A percentile compares a stretch with the other conserved stretches of the same genome.
phyloP scores from a whole-genome alignment of 371 early-diverging fungal genomes.

The Funneliformis caledonium region DNA sequence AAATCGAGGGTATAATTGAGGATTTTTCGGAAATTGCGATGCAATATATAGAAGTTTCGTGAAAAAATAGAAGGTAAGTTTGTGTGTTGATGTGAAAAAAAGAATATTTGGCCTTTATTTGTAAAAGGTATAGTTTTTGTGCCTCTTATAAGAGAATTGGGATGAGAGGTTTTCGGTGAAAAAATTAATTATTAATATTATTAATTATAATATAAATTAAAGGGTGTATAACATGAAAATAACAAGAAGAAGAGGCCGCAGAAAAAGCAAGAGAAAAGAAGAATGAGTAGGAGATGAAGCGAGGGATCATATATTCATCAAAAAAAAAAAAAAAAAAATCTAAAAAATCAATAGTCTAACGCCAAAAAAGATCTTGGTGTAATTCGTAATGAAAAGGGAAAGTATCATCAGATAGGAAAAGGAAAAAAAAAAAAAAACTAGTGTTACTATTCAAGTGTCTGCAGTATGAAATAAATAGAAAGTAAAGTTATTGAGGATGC shows the following conservation, averaged over 20 bases:
- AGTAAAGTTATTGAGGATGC: too few relatives aligned
- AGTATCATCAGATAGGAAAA: not conserved
- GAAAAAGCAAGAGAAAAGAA: constrained; percentile 3
- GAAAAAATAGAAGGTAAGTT: too few relatives aligned
- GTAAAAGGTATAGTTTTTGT: not conserved
- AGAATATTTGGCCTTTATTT: too few relatives aligned
- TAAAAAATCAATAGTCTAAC: not conserved
- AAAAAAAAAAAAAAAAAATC: constrained; percentile 17
- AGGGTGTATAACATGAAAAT: not conserved
- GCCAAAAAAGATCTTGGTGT: constrained; percentile 18
- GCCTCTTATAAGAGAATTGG: not conserved
- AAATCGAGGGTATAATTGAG: too few relatives aligned
- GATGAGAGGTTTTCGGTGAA: not conserved
- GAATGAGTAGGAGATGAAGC: not conserved
- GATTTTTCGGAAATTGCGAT: too few relatives aligned
- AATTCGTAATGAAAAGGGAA: not conserved
- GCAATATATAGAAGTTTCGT: too few relatives aligned
- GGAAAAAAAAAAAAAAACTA: too few relatives aligned
- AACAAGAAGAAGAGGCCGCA: not conserved
- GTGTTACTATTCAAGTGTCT: not conserved
- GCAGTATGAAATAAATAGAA: not conserved
- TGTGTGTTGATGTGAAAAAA: too few relatives aligned
- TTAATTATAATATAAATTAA: not conserved
- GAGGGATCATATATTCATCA: not conserved
- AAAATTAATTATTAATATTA: not conserved